Conservation (phyloP, 192 early-diverging fungal species). For the Pilobolus umbonatus region DNA sequence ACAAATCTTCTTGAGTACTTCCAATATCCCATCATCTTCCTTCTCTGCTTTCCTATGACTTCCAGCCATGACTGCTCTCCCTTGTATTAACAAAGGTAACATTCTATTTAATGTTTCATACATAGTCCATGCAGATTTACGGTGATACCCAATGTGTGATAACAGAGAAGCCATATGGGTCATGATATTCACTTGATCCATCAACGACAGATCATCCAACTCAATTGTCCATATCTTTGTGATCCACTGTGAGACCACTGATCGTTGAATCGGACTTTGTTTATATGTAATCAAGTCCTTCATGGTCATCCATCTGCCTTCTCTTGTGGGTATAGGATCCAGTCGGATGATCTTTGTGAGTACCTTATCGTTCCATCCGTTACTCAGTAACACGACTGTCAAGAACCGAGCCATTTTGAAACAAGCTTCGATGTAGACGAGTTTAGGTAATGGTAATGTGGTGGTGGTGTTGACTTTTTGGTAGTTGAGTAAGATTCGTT, state of each 20-base stretch:
- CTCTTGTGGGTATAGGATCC: background rate
- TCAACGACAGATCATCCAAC: slow-evolving; percentile 48
- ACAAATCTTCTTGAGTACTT: slow-evolving; percentile 62
- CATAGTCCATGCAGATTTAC: slow-evolving; percentile 31
- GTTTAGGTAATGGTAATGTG: slow-evolving; percentile 42
- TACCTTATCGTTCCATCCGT: slow-evolving; percentile 36
- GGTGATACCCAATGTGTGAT: slow-evolving; percentile 29
- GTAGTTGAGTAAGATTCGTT: slow-evolving; percentile 62
- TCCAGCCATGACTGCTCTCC: slow-evolving; percentile 11
- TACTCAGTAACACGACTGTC: slow-evolving; percentile 35
- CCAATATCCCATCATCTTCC: slow-evolving; percentile 54
- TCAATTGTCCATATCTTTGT: slow-evolving; percentile 50
- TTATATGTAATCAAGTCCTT: slow-evolving; percentile 14
- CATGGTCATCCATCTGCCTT: background rate
- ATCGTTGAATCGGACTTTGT: slow-evolving; percentile 38
- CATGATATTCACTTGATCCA: slow-evolving; percentile 48
- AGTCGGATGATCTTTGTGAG: slow-evolving; percentile 31
- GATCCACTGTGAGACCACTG: slow-evolving; percentile 62
- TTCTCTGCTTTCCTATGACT: background rate
- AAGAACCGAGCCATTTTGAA: slow-evolving; percentile 66
- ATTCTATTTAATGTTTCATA: slow-evolving; percentile 28
- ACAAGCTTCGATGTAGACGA: slow-evolving; percentile 63
- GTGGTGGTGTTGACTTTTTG: slow-evolving; percentile 43
- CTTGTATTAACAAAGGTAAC: slow-evolving; percentile 30
- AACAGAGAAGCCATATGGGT: slow-evolving; percentile 26